Base-by-base conservation (phyloP, 2,329 filamentous ascomycete genomes). In the Pyricularia sp. region DNA sequence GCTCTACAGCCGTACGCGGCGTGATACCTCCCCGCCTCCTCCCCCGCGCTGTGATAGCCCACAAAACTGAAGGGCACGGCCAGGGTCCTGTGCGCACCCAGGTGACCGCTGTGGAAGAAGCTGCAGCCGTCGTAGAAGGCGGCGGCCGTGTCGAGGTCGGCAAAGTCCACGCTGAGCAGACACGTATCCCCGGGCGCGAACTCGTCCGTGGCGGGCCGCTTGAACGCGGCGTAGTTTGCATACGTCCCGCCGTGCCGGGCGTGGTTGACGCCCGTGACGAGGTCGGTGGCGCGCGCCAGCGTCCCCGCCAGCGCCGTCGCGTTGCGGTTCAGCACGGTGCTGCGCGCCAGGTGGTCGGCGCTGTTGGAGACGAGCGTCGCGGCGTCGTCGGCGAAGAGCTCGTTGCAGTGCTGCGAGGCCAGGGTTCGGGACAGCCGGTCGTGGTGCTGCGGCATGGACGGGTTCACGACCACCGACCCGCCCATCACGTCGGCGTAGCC, bases 401-500 rank as follows among this genome's bases (percentile, higher is more conserved):
- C 78, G 70, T 83, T 82, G 66, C 67, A 66, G 69, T 75, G 77
- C 9, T 65, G 53, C 19, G 71, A 44, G 7, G 63, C 63, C 63
- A 78, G 69, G 60, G 67, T 66, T 30, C 62, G n/a, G 62, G 73
- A 72, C 10, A 84, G 72, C 2, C 3, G 13, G 24, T 70, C 65
- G 2, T 66, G 6, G 69, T 83, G 79, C 64, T 76, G 72, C 2
- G 70, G 67, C 0, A 78, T 81, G 3, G 75, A 69, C 0, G 81
- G 81, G 69, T 82, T 82, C 55, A 85, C 74, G 55, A 80, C 75
- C 22, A 77, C 68, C 63, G 78, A 79, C n/a, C 79, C 83, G 40
- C 75, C 82, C 75, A 85, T 79, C 62, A 82, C 79, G 68, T 87
- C 78, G 26, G 82, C 77, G 66, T 79, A 79, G 19, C 84, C 84